Percentiles rank a stretch among this genome's conserved stretches.
Conservation (phyloP, 331 rosid genomes). For the Quercus tomentella region DNA sequence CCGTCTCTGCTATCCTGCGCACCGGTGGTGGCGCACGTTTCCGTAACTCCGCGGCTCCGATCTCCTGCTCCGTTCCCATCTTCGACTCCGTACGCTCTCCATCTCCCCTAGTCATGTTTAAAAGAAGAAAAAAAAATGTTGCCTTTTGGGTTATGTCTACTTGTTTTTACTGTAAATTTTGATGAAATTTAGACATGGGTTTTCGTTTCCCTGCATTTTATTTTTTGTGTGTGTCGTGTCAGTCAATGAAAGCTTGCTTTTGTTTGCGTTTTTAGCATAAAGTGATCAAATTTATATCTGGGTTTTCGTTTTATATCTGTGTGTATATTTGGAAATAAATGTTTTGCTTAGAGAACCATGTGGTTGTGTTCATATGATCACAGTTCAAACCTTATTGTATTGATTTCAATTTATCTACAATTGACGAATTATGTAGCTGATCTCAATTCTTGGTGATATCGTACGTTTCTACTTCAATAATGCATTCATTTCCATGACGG, state of each 20-base stretch:
- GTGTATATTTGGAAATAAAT: background rate
- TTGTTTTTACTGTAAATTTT: background rate
- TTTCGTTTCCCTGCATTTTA: background rate
- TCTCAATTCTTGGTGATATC: background rate
- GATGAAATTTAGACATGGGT: background rate
- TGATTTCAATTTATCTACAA: background rate
- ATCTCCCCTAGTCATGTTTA: background rate
- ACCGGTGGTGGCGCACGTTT: constrained; percentile 35
- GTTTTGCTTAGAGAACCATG: background rate
- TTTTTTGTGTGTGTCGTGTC: too few relatives aligned
- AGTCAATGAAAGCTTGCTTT: too few relatives aligned
- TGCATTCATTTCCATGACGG: too few relatives aligned
- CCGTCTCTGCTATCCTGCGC: constrained; percentile 57
- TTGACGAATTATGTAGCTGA: background rate
- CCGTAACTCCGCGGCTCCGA: constrained; percentile 33
- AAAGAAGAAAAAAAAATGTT: background rate
- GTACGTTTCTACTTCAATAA: too few relatives aligned
- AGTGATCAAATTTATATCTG: background rate
- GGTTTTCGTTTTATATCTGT: background rate
- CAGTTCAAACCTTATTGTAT: background rate
- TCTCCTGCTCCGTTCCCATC: constrained; percentile 32
- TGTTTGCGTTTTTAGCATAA: background rate
- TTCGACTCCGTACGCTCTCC: constrained; percentile 33
- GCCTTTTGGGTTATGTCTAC: background rate
- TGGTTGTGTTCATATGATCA: background rate